Percentiles rank a stretch among this genome's conserved stretches.
These are phyloP conservation scores for Prunella vulgaris DNA, from an alignment of 257 asterid genomes.

Conservation along the genomic window DNA sequence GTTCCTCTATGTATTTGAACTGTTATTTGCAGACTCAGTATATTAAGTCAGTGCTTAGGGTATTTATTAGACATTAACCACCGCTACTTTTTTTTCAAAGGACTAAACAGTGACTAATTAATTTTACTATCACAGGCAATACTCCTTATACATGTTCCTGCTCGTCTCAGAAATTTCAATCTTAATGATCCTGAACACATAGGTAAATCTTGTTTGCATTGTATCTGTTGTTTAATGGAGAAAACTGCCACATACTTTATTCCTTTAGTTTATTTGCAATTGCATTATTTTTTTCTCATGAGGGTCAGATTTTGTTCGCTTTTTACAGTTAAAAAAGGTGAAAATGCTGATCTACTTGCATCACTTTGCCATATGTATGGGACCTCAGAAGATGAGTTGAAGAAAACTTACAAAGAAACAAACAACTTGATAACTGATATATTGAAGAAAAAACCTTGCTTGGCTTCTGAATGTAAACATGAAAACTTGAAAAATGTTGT, in stretches of 20 bases:
- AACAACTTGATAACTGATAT: slow-evolving; percentile 55
- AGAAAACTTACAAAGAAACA: slow-evolving; percentile 57
- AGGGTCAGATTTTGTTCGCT: slow-evolving; percentile 13
- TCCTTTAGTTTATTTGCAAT: background rate
- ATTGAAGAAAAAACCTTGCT: slow-evolving; percentile 50
- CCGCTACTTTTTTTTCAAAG: no score
- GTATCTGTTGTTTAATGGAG: background rate
- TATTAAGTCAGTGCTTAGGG: background rate
- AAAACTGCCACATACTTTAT: background rate
- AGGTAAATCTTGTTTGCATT: slow-evolving; percentile 41
- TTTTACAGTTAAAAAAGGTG: slow-evolving; percentile 69
- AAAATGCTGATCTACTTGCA: slow-evolving; percentile 67
- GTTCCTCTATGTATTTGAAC: background rate
- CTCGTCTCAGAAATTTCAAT: slow-evolving; percentile 55
- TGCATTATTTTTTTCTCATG: background rate
- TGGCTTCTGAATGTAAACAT: slow-evolving; percentile 56
- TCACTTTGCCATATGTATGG: slow-evolving; percentile 73
- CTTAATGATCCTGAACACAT: slow-evolving; percentile 58
- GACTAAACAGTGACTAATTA: no score
- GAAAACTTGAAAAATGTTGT: slow-evolving; percentile 54
- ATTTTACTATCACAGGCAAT: slow-evolving; percentile 62
- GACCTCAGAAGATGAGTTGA: slow-evolving; percentile 79
- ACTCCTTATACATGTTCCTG: slow-evolving; percentile 74
- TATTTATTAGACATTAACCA: background rate
- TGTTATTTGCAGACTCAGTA: background rate